Conservation (phyloP, 352 stramenopile species). For the Globisporangium perplexum region DNA sequence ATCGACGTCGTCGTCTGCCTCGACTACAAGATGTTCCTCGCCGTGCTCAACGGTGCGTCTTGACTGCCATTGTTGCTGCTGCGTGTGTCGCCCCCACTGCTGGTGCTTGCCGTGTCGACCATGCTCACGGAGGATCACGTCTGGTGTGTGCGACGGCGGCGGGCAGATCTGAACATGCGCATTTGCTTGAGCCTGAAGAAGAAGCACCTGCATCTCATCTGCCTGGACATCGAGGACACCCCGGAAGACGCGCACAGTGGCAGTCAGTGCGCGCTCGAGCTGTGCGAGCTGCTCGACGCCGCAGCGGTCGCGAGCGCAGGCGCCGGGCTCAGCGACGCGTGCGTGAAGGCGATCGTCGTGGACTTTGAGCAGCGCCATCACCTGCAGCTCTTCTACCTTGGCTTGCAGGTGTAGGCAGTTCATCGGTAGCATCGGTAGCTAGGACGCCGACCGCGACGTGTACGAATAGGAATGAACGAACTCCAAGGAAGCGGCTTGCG, state of each 20-base stretch:
- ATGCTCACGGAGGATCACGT: too few relatives aligned
- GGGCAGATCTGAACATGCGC: slow-evolving; percentile 45
- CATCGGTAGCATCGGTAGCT: too few relatives aligned
- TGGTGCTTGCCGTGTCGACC: slow-evolving; percentile 2
- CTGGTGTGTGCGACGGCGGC: too few relatives aligned
- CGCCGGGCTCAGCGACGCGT: slow-evolving; percentile 29
- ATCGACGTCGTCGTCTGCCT: slow-evolving; percentile 81
- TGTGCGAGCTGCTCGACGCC: slow-evolving; percentile 45
- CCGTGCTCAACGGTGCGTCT: slow-evolving; percentile 51
- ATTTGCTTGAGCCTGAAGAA: slow-evolving; percentile 41
- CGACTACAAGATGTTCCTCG: slow-evolving; percentile 76
- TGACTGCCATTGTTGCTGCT: too few relatives aligned
- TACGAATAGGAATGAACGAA: too few relatives aligned
- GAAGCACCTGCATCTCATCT: slow-evolving; percentile 71
- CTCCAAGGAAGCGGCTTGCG: too few relatives aligned
- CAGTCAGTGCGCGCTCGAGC: slow-evolving; percentile 36
- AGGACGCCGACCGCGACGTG: neutral
- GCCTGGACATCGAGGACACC: slow-evolving; percentile 72
- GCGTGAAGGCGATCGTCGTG: slow-evolving; percentile 34
- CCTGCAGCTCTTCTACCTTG: slow-evolving; percentile 40
- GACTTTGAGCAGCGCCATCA: slow-evolving; percentile 37
- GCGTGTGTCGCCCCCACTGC: too few relatives aligned
- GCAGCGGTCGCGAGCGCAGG: neutral
- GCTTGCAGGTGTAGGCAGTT: slow-evolving; percentile 30
- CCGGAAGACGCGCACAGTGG: slow-evolving; percentile 52